Evolutionary conservation across 2,329 filamentous ascomycete species (phyloP).

Genomic region (Ambrosiella beaveri): DNA sequence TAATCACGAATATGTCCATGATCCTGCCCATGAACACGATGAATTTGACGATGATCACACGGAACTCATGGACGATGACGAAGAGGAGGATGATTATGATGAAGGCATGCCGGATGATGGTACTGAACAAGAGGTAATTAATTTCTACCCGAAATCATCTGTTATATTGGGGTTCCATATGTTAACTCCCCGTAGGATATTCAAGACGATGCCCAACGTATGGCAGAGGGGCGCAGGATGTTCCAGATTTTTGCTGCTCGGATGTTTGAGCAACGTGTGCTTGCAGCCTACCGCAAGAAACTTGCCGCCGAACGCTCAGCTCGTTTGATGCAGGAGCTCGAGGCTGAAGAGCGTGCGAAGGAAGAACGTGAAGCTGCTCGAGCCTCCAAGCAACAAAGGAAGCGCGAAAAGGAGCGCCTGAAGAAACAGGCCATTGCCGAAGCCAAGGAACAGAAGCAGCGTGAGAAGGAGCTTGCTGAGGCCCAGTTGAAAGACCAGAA

Average conservation of each 20-base stretch:
- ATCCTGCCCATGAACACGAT: constrained; percentile 42
- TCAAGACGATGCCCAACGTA: constrained; percentile 95
- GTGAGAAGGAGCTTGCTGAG: constrained; percentile 78
- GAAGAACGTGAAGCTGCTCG: constrained; percentile 79
- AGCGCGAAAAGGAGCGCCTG: constrained; percentile 80
- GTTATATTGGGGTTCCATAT: background rate
- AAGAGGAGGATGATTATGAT: constrained; percentile 52
- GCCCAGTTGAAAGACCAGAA: constrained; percentile 59
- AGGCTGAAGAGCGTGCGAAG: constrained; percentile 63
- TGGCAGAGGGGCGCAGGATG: constrained; percentile 97
- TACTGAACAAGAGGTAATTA: constrained; percentile 12
- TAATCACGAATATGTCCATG: constrained; percentile 48
- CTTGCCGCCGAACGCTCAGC: constrained; percentile 83
- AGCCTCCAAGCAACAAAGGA: constrained; percentile 82
- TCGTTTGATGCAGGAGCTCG: constrained; percentile 77
- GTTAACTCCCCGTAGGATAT: constrained; percentile 45
- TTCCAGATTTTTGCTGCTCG: constrained; percentile 98
- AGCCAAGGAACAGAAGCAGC: constrained; percentile 73
- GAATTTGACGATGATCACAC: constrained; percentile 35
- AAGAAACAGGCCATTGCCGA: constrained; percentile 84
- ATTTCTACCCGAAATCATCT: background rate
- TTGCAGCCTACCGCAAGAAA: constrained; percentile 95
- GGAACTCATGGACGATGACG: constrained; percentile 41
- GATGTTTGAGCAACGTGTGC: constrained; percentile 96
- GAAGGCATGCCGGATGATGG: constrained; percentile 12